Evolutionary conservation across 1,139 yeast genomes (phyloP).

Genomic region (Taiozyma sp.): DNA sequence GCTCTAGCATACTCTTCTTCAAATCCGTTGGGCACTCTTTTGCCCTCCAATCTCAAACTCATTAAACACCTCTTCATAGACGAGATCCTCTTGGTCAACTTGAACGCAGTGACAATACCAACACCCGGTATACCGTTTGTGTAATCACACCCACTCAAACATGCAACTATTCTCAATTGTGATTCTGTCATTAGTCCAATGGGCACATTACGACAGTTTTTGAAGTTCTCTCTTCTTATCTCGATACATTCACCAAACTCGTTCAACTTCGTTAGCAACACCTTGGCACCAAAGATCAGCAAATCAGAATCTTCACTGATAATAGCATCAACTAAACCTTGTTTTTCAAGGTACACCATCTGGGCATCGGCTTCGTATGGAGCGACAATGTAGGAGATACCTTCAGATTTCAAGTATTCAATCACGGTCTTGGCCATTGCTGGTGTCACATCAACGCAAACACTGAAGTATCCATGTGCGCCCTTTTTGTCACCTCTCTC

Average conservation of each 20-base stretch:
- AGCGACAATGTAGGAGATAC: conserved; percentile 79
- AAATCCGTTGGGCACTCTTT: conserved; percentile 55
- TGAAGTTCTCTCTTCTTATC: conserved; percentile 52
- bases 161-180: conserved; percentile 74
- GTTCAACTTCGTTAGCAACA: conserved; percentile 74
- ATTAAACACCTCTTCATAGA: conserved; percentile 52
- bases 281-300: conserved; percentile 78
- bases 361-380: conserved; percentile 99
- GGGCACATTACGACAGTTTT: conserved; percentile 39
- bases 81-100: conserved; percentile 47
- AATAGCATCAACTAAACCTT: conserved; percentile 77
- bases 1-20: conserved; percentile 62
- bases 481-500: conserved; percentile 47
- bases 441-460: conserved; percentile 85
- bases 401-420: conserved; percentile 56
- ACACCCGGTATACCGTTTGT: conserved; percentile 80
- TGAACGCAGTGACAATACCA: conserved; percentile 77
- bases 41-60: conserved; percentile 61
- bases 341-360: conserved; percentile 81
- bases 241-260: conserved; percentile 76
- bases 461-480: conserved; percentile 70
- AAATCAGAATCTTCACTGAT: conserved; percentile 94
- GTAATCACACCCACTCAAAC: conserved; percentile 93
- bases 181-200: conserved; percentile 44
- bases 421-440: conserved; percentile 87